A percentile compares a stretch with the other conserved stretches of the same genome.
phyloP scores from a whole-genome alignment of 768 basidiomycete species.

The Pluteus cervinus region DNA sequence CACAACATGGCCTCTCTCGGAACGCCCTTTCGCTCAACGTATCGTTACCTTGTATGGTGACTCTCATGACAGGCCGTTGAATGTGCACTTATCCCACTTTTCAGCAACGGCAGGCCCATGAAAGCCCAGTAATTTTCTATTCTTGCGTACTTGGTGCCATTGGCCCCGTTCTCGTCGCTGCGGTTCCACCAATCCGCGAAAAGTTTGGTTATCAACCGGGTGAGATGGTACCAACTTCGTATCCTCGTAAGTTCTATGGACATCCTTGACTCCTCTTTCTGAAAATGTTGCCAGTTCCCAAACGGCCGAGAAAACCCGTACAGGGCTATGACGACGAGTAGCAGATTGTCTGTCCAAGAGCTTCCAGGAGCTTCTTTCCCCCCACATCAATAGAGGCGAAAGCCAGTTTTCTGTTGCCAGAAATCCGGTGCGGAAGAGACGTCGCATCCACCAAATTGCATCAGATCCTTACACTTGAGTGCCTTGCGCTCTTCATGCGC shows the following conservation, averaged over 20 bases:
- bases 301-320: constrained; percentile 61
- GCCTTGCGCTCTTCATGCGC: too few species aligned
- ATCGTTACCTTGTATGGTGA: constrained; percentile 38
- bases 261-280: neutral
- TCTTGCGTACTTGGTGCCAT: constrained; percentile 68
- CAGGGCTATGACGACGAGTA: constrained; percentile 69
- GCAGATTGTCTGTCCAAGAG: too few species aligned
- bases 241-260: constrained; percentile 55
- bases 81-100: constrained; percentile 9
- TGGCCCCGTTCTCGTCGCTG: constrained; percentile 69
- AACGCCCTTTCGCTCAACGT: constrained; percentile 43
- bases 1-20: constrained; percentile 36
- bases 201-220: constrained; percentile 66
- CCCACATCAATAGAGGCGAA: too few species aligned
- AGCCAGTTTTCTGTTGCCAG: too few species aligned
- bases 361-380: too few species aligned
- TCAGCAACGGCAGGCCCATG: constrained; percentile 89
- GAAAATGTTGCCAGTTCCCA: constrained; percentile 48
- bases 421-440: too few species aligned
- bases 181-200: constrained; percentile 75
- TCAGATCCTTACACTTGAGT: too few species aligned
- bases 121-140: constrained; percentile 87
- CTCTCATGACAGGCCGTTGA: neutral
- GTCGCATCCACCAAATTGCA: too few species aligned
- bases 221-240: constrained; percentile 68